Evolutionary conservation across 768 basidiomycete species (phyloP), one percentile per base, ranked within the genome.

Genomic region (Lactifluus piperatus): DNA sequence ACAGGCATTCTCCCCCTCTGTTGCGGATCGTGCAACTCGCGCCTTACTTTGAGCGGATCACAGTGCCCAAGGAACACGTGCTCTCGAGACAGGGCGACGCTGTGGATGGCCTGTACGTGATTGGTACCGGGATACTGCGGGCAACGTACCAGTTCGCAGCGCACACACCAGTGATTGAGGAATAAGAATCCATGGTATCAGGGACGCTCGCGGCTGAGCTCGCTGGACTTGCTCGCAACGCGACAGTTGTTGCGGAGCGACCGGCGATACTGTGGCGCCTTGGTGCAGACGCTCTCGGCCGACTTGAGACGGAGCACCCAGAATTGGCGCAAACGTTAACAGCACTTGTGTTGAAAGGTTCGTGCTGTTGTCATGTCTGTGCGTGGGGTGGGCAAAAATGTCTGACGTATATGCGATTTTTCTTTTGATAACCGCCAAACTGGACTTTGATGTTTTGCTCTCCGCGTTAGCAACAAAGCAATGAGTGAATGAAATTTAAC

Each of bases 121-220:
- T 99, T 64, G 86, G 97, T 65, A 80, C 84, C 0, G 95, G 95
- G 8, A 81, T 92, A 30, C 76, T 99, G 32, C 78, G 89, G 10
- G 95, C 94, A 0, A 79, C 79, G 20, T 98, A 97, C 72, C 58
- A 50, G 46, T 94, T 93, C 68, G 83, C 82, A 2, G 83, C 83
- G 50, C 81, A 88, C 63, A 73, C 81, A 6, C 79, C 81, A 26
- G 69, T 72, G 5, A 83, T 92, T 50, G 86, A 89, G 67, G 93
- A n/a, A n/a, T n/a, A n/a, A n/a, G n/a, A 95, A 73, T 90, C 88
- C 2, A 95, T 95, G 93, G 91, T 94, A 0, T 83, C 91, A 4
- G 94, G 94, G 2, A 92, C 93, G 0, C 74, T 97, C 2, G 91
- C 94, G 10, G 95, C 95, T 0, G 95, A 97, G 37, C 74, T 99